Evolutionary conservation across 345 rosid genomes (phyloP).

Genomic region (Salix purpurea): DNA sequence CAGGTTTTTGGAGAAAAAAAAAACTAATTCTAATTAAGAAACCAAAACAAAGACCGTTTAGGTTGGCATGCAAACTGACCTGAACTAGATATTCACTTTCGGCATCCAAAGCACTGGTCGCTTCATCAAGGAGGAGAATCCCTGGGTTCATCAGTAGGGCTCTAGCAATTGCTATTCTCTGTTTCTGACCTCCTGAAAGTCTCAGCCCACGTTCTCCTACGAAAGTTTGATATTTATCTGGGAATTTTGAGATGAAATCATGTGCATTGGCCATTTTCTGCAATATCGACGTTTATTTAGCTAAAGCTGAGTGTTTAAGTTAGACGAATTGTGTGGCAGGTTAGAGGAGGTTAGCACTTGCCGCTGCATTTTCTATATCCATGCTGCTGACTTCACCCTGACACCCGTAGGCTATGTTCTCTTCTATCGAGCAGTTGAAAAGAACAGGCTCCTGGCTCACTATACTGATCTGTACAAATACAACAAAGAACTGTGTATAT

Average conservation of each 20-base stretch:
- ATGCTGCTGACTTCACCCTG: constrained; percentile 50
- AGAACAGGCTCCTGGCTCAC: constrained; percentile 98
- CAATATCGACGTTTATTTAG: constrained; percentile 4
- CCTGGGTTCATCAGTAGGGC: constrained; percentile 86
- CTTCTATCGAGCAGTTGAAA: constrained; percentile 51
- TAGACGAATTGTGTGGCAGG: neutral
- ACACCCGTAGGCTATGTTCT: constrained; percentile 66
- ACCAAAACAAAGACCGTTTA: neutral
- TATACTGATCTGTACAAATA: constrained; percentile 52
- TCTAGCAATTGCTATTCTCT: constrained; percentile 86
- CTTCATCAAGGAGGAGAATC: constrained; percentile 82
- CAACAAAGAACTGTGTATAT: neutral
- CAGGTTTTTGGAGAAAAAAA: neutral
- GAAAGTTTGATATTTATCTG: constrained; percentile 67
- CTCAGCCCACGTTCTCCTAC: constrained; percentile 93
- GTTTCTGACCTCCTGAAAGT: constrained; percentile 94
- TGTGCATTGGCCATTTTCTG: constrained; percentile 99
- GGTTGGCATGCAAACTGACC: constrained; percentile 29
- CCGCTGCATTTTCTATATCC: constrained; percentile 68
- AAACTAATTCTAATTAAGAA: neutral
- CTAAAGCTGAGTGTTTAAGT: neutral
- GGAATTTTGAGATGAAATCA: constrained; percentile 70
- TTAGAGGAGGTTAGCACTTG: constrained; percentile 26
- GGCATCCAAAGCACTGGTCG: constrained; percentile 94
- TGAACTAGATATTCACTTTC: constrained; percentile 95